Base-by-base conservation (phyloP, 1,284 basidiomycete genomes). In the Malassezia dermatis region DNA sequence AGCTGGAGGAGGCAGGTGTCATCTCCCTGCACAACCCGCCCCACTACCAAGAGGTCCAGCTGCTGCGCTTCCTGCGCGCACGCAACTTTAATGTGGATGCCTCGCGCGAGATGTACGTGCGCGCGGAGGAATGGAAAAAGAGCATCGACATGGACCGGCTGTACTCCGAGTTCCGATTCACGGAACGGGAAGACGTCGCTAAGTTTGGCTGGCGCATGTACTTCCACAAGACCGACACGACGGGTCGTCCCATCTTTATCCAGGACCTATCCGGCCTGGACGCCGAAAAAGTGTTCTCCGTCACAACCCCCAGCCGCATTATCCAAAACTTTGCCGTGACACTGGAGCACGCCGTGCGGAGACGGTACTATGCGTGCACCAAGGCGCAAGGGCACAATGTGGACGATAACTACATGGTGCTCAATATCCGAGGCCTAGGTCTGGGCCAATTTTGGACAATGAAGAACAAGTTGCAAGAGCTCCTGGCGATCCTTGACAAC, bases 381-480 rank as follows among this genome's bases (percentile, higher is more conserved):
- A 41, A 63, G 5, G 24, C 50, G 0, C 50, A 51, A 21, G 66
- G 61, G 2, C 51, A 63, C 19, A 58, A 61, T 50, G 63, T 71
- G 3, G 70, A 71, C 40, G 69, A 73, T 58, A 73, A 73, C 55
- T 63, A 63, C 30, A 73, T 72, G 71, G 68, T 73, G 3, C 41
- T 73, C 26, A 67, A 71, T 37, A 51, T 73, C 0, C 60, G 59
- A n/a, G 70, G 71, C 0, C 35, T 73, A 0, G 68, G 70, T 0
- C 44, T 73, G 24, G 26, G 52, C 8, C 71, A 70, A 6, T 73
- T 73, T 46, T 73, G 71, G 71, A 19, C 59, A 12, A 70, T 71
- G 67, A 65, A 66, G 26, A 54, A 53, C 2, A 63, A 72, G 46
- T 53, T 73, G n/a, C 70, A 73, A 37, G 51, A 63, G 32, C 56